Evolutionary conservation across 176 grass and related monocot species (phyloP), one percentile per base, ranked within the genome.

Genomic region (Bothriochloa decipiens): DNA sequence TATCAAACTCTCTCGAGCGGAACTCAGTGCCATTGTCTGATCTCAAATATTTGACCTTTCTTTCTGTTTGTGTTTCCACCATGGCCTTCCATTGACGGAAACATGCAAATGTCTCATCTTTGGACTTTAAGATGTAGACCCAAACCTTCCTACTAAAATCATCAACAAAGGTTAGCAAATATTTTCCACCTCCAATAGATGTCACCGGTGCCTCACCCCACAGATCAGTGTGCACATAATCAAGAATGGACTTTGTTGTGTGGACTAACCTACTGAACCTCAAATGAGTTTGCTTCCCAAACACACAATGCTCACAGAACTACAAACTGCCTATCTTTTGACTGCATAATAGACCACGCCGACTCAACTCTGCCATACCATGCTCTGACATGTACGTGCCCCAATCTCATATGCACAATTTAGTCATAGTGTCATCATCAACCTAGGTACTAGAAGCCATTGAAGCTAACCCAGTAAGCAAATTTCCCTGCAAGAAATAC

Each of bases 1-100:
- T 42, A 0, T 42, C 9, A 42, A 42, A 42, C 9, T 42, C 9
- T 42, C 41, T 42, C 41, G 3, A 8, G 41, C 9, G 4, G 75
- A 75, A 75, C 20, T 64, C 22, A 18, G 17, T 46, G 29, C 81
- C 81, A 74, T 75, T 75, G 13, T 83, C 9, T 53, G 0, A 75
- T 53, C 45, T 53, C 57, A 61, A 61, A 61, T 61, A 61, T 61
- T 23, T 61, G 22, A 61, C 22, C 57, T 61, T 61, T 25, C n/a
- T 61, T 61, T 61, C 57, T 32, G 53, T 58, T 58, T 58, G 53
- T 58, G 20, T 61, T 61, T 61, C 57, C 22, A 61, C 57, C 57
- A 61, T 61, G 23, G 57, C 57, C n/a, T 61, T 61, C 57, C 57
- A 61, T 2, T 25, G 57, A 25, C 22, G 0, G 22, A 23, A 61